Base-by-base conservation (phyloP, 306 rosid genomes). In the Vachellia collinsii region DNA sequence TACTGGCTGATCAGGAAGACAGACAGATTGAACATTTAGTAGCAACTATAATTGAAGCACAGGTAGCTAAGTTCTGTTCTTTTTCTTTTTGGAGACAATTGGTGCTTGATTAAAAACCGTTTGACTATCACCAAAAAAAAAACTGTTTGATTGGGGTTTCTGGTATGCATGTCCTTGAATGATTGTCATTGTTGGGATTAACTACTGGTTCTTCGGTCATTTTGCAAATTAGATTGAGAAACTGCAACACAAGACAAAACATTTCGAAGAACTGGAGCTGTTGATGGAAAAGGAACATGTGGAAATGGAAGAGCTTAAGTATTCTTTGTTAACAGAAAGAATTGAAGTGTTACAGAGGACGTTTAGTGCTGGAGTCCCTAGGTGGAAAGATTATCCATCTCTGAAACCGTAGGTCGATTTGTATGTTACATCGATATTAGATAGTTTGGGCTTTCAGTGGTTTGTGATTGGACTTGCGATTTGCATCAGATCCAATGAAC, bases 1-100 rank as follows among this genome's bases (percentile, higher is more conserved):
- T 95, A 86, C 79, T 95, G 76, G 98, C 97, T 7, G 98, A 91
- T 79, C 97, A 90, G 80, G 99, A 96, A 87, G 98, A 92, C 63
- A 90, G 92, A 86, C 93, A 93, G 89, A 86, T 96, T 46, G 98
- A 93, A 84, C 88, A 86, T 75, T 85, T 93, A 48, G 88, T 92
- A 38, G 93, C 97, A 36, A 89, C 86, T 79, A 88, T 93, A 86
- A 90, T 93, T 69, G 94, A 86, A 73, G 87, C 96, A 59, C 97
- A 95, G 99, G 99, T 95, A 71, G 34, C 19, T 13, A 73, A 70
- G 71, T 58, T 75, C 22, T 56, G 29, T 56, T 20, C 20, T 1
- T n/a, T 47, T 12, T 47, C 3, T 56, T 54, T 54, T n/a, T 13
- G 54, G 58, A 14, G 50, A 50, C 46, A 72, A 50, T 56, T 67